A percentile compares a stretch with the other conserved stretches of the same genome.
phyloP scores from a whole-genome alignment of 78 protist species.

The Diacronema lutheri region DNA sequence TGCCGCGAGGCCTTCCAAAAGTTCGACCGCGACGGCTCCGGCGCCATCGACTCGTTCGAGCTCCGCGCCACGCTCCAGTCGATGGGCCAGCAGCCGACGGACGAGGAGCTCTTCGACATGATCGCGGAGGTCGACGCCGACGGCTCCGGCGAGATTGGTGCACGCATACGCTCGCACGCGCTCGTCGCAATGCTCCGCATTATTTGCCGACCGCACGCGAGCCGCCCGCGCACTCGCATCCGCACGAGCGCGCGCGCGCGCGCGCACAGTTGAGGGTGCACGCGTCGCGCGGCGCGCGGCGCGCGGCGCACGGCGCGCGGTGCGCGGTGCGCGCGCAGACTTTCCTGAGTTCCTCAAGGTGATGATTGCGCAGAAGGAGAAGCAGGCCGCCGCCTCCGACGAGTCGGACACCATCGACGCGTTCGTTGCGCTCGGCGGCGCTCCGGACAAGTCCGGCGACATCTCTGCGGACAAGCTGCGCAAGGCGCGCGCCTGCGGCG shows the following conservation, averaged over 20 bases:
- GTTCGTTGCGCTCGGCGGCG: constrained; percentile 46
- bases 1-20: constrained; percentile 14
- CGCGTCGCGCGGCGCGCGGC: too few species aligned
- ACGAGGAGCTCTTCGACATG: constrained; percentile 35
- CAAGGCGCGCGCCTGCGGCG: too few species aligned
- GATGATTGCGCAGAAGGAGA: background rate
- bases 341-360: constrained; percentile 17
- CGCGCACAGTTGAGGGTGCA: too few species aligned
- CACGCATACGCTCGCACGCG: too few species aligned
- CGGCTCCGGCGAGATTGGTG: constrained; percentile 23
- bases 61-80: constrained; percentile 10
- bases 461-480: constrained; percentile 21
- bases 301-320: too few species aligned
- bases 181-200: too few species aligned
- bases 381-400: background rate
- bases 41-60: constrained; percentile 19
- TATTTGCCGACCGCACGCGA: too few species aligned
- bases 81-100: constrained; percentile 17
- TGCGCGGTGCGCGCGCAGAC: background rate
- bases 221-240: too few species aligned
- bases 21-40: constrained; percentile 13
- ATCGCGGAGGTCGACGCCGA: constrained; percentile 15
- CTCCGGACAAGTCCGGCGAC: constrained; percentile 12
- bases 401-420: constrained; percentile 31
- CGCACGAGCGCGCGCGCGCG: too few species aligned